These are phyloP conservation scores for Massarina eburnea DNA, from an alignment of 2,329 filamentous ascomycete species.

Conservation along the genomic window DNA sequence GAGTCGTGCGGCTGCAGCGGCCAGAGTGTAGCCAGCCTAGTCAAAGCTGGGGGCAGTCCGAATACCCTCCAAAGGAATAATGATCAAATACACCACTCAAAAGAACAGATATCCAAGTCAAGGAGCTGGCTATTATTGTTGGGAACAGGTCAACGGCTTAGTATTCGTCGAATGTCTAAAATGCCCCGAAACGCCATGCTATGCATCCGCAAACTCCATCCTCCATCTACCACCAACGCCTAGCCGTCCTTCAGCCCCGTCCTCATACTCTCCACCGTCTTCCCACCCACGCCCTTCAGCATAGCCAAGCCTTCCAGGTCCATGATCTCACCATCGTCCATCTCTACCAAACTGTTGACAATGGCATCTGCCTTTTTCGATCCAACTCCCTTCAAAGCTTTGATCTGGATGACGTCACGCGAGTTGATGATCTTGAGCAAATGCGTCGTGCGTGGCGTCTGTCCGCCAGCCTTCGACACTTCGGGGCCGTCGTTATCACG, in stretches of 20 bases:
- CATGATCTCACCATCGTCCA: slow-evolving; percentile 46
- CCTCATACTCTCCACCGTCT: slow-evolving; percentile 56
- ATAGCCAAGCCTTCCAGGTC: slow-evolving; percentile 48
- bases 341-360: slow-evolving; percentile 51
- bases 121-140: too few relatives aligned
- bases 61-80: too few relatives aligned
- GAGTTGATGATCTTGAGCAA: slow-evolving; percentile 74
- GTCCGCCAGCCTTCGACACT: slow-evolving; percentile 15
- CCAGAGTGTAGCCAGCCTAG: too few relatives aligned
- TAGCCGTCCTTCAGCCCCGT: slow-evolving; percentile 33
- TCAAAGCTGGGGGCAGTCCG: too few relatives aligned
- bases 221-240: not conserved
- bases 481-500: slow-evolving; percentile 28
- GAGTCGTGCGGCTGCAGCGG: too few relatives aligned
- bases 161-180: not conserved
- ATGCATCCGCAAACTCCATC: slow-evolving; percentile 1
- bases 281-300: slow-evolving; percentile 52
- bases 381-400: slow-evolving; percentile 68
- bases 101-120: too few relatives aligned
- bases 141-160: too few relatives aligned
- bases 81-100: too few relatives aligned
- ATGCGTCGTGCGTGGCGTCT: slow-evolving; percentile 61
- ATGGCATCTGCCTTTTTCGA: slow-evolving; percentile 67
- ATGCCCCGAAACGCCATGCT: slow-evolving; percentile 2
- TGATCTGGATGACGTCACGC: slow-evolving; percentile 66